Evolutionary conservation across 805 yeast species (phyloP).

Genomic region (Lipomyces orientalis): DNA sequence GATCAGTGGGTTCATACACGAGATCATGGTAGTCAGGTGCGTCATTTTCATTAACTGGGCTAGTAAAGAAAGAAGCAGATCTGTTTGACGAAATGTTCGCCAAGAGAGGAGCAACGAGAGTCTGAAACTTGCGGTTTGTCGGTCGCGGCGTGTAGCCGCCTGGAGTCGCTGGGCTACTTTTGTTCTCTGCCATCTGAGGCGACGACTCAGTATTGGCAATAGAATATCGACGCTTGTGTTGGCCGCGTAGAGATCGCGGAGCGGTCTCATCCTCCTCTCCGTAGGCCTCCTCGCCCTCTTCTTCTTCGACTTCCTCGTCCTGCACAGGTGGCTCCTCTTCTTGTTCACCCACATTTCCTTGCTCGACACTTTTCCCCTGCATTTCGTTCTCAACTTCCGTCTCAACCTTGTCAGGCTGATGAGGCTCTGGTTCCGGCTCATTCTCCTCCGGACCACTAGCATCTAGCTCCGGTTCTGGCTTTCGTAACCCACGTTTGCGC

Average conservation of each 20-base stretch:
- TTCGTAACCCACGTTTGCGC: background rate
- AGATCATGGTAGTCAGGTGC: constrained; percentile 73
- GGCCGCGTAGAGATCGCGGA: constrained; percentile 3
- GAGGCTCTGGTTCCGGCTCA: background rate
- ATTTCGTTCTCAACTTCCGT: constrained; percentile 21
- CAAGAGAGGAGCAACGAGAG: constrained; percentile 64
- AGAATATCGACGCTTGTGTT: constrained; percentile 17
- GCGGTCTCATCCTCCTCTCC: constrained; percentile 21
- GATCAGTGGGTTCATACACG: constrained; percentile 68
- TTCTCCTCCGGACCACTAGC: constrained; percentile 5
- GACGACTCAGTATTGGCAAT: constrained; percentile 8
- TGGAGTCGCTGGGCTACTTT: constrained; percentile 29
- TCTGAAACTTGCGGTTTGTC: constrained; percentile 61
- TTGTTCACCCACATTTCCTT: constrained; percentile 1
- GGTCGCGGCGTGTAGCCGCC: constrained; percentile 33
- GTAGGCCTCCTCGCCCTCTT: constrained; percentile 12
- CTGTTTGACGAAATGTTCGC: constrained; percentile 71
- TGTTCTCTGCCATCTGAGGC: constrained; percentile 21
- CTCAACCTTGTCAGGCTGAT: background rate
- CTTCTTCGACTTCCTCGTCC: constrained; percentile 20
- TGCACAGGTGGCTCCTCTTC: constrained; percentile 15
- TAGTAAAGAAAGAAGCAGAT: constrained; percentile 73
- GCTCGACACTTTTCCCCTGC: constrained; percentile 10
- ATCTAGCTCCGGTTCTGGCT: background rate
- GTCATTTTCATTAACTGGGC: constrained; percentile 68